Conservation (phyloP, 2,329 filamentous ascomycete species). For the Colletotrichum graminicola region DNA sequence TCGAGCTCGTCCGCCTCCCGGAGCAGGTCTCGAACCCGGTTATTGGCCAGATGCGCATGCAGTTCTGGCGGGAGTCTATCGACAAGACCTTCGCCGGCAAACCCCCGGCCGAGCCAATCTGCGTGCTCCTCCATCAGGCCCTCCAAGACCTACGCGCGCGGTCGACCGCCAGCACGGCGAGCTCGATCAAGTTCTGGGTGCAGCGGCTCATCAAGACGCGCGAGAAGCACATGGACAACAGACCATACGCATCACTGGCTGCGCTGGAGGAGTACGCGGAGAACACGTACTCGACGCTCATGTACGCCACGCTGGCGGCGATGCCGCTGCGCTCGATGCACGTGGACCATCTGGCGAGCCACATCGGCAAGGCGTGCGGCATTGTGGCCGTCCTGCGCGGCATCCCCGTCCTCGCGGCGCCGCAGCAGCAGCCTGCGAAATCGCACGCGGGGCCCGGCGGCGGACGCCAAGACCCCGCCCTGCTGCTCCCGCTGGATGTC, state of each 20-base stretch:
- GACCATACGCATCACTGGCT: constrained; percentile 80
- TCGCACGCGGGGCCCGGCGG: constrained; percentile 53
- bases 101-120: constrained; percentile 92
- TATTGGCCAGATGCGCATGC: constrained; percentile 88
- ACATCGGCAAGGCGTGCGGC: constrained; percentile 93
- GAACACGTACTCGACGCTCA: constrained; percentile 91
- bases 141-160: constrained; percentile 70
- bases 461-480: constrained; percentile 57
- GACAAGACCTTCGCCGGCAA: constrained; percentile 80
- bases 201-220: constrained; percentile 83
- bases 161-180: constrained; percentile 53
- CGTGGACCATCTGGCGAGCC: constrained; percentile 91
- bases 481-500: constrained; percentile 88
- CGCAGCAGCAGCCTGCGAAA: constrained; percentile 66
- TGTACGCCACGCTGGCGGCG: constrained; percentile 87
- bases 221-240: constrained; percentile 85
- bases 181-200: constrained; percentile 78
- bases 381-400: constrained; percentile 90
- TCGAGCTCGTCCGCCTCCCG: constrained; percentile 90
- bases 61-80: constrained; percentile 94
- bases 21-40: constrained; percentile 90
- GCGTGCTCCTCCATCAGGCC: constrained; percentile 82
- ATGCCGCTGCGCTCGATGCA: constrained; percentile 85
- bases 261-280: constrained; percentile 90
- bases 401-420: constrained; percentile 87